Percentiles rank a stretch among this genome's conserved stretches.
Evolutionary conservation across 352 stramenopile genomes (phyloP).

Genomic region (Phytophthora nicotianae): DNA sequence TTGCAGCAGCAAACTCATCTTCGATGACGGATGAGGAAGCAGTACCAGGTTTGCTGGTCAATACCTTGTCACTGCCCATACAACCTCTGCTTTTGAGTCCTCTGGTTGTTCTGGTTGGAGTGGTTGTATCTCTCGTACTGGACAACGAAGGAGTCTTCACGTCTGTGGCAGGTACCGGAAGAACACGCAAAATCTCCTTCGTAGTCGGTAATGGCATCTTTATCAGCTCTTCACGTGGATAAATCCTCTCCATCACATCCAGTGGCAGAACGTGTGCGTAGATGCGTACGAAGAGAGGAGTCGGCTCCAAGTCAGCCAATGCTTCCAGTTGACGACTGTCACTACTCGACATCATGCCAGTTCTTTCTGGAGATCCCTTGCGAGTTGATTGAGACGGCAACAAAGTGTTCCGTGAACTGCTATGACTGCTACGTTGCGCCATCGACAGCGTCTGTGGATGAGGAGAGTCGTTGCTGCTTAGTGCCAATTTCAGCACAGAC

Average conservation of each 20-base stretch:
- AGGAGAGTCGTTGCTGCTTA: slow-evolving; percentile 7
- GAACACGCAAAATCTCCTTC: slow-evolving; percentile 15
- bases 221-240: slow-evolving; percentile 41
- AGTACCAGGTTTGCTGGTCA: slow-evolving; percentile 17
- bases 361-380: slow-evolving; percentile 18
- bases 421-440: slow-evolving; percentile 18
- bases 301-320: slow-evolving; percentile 16
- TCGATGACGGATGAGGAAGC: slow-evolving; percentile 5
- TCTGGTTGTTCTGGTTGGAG: slow-evolving; percentile 11
- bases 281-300: slow-evolving; percentile 54
- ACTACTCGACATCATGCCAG: slow-evolving; percentile 18
- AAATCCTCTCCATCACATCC: slow-evolving; percentile 54
- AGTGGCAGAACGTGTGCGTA: slow-evolving; percentile 64
- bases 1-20: slow-evolving; percentile 17
- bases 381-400: slow-evolving; percentile 19
- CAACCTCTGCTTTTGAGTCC: slow-evolving; percentile 15
- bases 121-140: slow-evolving; percentile 21
- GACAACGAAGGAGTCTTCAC: slow-evolving; percentile 13
- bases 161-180: slow-evolving; percentile 17
- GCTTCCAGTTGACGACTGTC: slow-evolving; percentile 28
- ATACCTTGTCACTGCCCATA: slow-evolving; percentile 8
- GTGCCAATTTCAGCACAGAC: slow-evolving; percentile 6
- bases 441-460: slow-evolving; percentile 5
- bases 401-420: slow-evolving; percentile 21
- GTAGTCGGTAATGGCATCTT: slow-evolving; percentile 40